A percentile compares a stretch with the other conserved stretches of the same genome.
Conservation (phyloP, 495 filamentous ascomycete species). For the Tirmania nivea region DNA sequence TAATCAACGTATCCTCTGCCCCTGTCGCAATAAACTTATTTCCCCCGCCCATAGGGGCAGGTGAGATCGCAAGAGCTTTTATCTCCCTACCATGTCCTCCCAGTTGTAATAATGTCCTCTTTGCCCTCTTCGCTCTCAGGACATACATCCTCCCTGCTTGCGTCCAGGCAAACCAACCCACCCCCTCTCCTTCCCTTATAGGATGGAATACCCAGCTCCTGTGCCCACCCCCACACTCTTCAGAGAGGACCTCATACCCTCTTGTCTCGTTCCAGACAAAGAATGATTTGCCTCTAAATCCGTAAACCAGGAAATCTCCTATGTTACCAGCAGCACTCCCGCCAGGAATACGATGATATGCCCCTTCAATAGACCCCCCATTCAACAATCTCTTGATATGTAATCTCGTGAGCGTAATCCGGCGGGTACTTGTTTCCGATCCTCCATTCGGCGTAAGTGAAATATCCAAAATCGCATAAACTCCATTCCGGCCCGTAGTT, state of each 20-base stretch:
- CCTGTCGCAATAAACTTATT: constrained; percentile 48
- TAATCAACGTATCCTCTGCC: constrained; percentile 70
- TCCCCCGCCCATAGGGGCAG: not conserved
- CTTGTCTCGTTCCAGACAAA: constrained; percentile 53
- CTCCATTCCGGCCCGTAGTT: constrained; percentile 54
- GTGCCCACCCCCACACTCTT: constrained; percentile 69
- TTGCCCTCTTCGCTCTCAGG: not conserved
- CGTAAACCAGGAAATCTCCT: constrained; percentile 44
- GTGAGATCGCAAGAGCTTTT: constrained; percentile 42
- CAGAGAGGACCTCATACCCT: constrained; percentile 38
- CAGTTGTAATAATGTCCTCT: constrained; percentile 29
- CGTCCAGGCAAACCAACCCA: constrained; percentile 29
- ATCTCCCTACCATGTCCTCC: constrained; percentile 82
- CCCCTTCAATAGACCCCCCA: constrained; percentile 44
- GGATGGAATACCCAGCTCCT: constrained; percentile 43
- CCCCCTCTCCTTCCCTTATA: constrained; percentile 2
- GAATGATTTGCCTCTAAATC: constrained; percentile 59
- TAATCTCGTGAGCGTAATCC: not conserved
- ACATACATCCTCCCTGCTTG: constrained; percentile 21
- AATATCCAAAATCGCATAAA: constrained; percentile 37
- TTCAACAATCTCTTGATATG: constrained; percentile 29
- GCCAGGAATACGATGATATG: constrained; percentile 18
- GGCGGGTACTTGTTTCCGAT: not conserved
- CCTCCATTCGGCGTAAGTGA: not conserved
- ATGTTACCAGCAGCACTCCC: not conserved